phyloP scores from a whole-genome alignment of 2,329 filamentous ascomycete genomes.

The Xylariaceae sp. region DNA sequence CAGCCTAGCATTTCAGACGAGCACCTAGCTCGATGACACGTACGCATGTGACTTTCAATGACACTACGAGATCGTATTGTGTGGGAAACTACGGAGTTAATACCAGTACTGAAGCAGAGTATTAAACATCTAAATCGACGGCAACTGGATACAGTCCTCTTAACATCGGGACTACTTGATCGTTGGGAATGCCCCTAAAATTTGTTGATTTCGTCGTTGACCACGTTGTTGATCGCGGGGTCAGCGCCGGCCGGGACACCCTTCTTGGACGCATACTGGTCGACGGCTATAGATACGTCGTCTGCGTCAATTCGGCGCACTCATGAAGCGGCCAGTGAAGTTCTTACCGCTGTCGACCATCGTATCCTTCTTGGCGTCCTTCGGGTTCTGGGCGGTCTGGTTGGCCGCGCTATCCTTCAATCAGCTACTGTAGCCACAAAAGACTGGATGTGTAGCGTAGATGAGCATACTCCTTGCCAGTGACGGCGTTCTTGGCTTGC shows the following conservation, averaged over 20 bases:
- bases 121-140: too few species aligned
- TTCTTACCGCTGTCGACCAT: conserved; percentile 25
- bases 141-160: not conserved
- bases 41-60: too few species aligned
- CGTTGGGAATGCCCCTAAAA: not conserved
- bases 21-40: too few species aligned
- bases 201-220: conserved; percentile 28
- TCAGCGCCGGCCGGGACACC: conserved; percentile 23
- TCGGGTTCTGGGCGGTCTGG: conserved; percentile 19
- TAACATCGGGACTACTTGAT: not conserved
- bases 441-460: too few species aligned
- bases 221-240: conserved; percentile 27
- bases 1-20: too few species aligned
- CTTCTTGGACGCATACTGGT: conserved; percentile 25
- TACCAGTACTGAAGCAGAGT: too few species aligned
- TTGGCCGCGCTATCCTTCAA: conserved; percentile 23
- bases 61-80: too few species aligned
- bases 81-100: too few species aligned
- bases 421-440: not conserved
- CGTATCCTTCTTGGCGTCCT: conserved; percentile 24
- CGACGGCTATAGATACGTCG: conserved; percentile 24
- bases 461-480: conserved; percentile 18
- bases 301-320: too few species aligned
- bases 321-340: conserved; percentile 1
- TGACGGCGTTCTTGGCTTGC: conserved; percentile 22